Percentiles rank a stretch among this genome's conserved stretches.
phyloP scores from a whole-genome alignment of 169 alveolate genomes.

The Cryptosporidium andersoni region DNA sequence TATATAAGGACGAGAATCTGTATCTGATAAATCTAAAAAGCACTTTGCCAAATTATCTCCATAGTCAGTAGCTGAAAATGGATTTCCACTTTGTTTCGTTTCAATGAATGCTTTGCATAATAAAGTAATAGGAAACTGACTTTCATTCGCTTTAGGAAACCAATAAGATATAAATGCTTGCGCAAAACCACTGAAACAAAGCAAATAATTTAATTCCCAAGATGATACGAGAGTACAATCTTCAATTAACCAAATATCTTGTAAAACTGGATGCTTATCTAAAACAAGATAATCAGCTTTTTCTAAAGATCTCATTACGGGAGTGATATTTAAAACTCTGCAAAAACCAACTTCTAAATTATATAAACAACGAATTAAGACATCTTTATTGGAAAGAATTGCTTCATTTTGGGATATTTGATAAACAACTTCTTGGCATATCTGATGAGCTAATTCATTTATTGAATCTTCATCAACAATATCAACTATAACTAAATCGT shows the following conservation, averaged over 20 bases:
- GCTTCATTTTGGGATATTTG: constrained; percentile 55
- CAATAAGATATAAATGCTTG: constrained; percentile 44
- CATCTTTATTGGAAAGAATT: constrained; percentile 23
- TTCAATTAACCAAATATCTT: constrained; percentile 61
- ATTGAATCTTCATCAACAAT: constrained; percentile 8
- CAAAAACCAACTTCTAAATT: constrained; percentile 49
- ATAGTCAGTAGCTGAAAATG: constrained; percentile 12
- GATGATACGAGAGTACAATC: constrained; percentile 24
- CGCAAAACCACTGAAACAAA: constrained; percentile 38
- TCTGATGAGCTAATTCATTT: no score
- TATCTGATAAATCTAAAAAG: constrained; percentile 4
- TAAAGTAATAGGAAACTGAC: constrained; percentile 50
- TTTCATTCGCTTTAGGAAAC: constrained; percentile 42
- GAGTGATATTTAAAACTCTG: constrained; percentile 33
- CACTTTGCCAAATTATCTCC: constrained; percentile 13
- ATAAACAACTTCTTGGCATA: constrained; percentile 28
- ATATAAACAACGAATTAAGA: constrained; percentile 28
- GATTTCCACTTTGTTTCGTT: constrained; percentile 24
- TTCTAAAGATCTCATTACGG: constrained; percentile 36
- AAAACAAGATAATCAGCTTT: constrained; percentile 6
- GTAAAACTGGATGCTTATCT: neutral
- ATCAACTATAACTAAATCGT: constrained; percentile 20
- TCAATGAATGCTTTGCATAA: constrained; percentile 26
- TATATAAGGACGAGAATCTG: constrained; percentile 19
- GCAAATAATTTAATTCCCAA: constrained; percentile 27